Conservation (phyloP, 768 basidiomycete genomes). For the Exsudoporus frostii region DNA sequence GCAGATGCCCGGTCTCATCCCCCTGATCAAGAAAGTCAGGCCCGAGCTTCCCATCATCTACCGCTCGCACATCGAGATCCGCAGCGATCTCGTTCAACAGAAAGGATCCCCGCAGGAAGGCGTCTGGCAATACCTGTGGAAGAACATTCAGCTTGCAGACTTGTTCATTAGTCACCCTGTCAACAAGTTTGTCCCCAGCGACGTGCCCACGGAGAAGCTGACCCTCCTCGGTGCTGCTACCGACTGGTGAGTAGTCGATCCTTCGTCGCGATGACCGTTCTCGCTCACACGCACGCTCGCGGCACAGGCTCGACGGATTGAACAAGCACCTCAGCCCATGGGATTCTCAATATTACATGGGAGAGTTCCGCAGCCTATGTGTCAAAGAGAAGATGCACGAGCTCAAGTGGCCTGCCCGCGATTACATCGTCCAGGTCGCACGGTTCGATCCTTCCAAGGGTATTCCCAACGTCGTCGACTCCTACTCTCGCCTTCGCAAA, state of each 20-base stretch:
- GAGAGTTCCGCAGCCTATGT: conserved; percentile 78
- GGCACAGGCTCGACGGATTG: conserved; percentile 78
- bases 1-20: conserved; percentile 94
- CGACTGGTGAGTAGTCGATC: conserved; percentile 59
- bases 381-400: conserved; percentile 77
- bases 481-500: conserved; percentile 79
- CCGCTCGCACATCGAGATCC: conserved; percentile 93
- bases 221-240: conserved; percentile 79
- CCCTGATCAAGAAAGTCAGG: conserved; percentile 80
- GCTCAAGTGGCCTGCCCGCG: conserved; percentile 73
- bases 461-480: conserved; percentile 81
- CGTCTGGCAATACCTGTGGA: conserved; percentile 95
- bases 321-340: conserved; percentile 84
- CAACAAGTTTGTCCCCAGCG: conserved; percentile 87
- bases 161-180: conserved; percentile 94
- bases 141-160: conserved; percentile 86
- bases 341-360: conserved; percentile 89
- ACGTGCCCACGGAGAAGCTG: conserved; percentile 70
- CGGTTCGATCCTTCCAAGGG: conserved; percentile 90
- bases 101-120: conserved; percentile 82
- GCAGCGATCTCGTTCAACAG: conserved; percentile 80
- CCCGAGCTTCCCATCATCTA: conserved; percentile 89
- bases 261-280: conserved; percentile 4
- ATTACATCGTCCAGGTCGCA: conserved; percentile 90
- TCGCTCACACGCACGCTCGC: conserved; percentile 1